Conservation (phyloP, 345 rosid species). For the Salix dunnii region DNA sequence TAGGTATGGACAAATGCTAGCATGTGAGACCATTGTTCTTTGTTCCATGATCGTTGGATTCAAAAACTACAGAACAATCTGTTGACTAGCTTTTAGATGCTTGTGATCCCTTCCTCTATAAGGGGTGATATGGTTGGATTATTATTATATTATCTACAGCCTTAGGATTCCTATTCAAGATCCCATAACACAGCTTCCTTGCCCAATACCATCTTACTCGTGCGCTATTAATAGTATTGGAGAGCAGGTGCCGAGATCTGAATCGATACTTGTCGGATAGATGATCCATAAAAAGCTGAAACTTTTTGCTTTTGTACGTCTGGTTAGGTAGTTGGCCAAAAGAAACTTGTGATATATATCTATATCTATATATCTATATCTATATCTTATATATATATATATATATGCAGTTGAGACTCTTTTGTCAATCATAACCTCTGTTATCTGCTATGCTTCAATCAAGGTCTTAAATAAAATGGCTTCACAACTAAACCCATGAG, state of each 20-base stretch:
- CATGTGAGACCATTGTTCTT: not conserved
- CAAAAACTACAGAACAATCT: not conserved
- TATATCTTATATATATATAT: not conserved
- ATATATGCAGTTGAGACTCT: not conserved
- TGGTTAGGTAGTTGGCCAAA: not conserved
- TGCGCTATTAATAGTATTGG: not conserved
- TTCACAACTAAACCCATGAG: not conserved
- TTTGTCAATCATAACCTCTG: not conserved
- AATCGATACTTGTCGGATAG: not conserved
- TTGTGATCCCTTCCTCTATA: not conserved
- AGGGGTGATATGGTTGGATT: not conserved
- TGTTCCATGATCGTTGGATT: not conserved
- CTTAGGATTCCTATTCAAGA: not conserved
- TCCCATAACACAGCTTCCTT: not conserved
- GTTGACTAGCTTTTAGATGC: not conserved
- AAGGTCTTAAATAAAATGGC: not conserved
- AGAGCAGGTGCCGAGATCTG: not conserved
- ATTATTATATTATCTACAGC: not conserved
- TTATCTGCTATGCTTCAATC: not conserved
- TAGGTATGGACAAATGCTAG: not conserved
- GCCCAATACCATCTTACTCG: not conserved
- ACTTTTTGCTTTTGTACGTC: not conserved
- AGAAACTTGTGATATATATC: not conserved
- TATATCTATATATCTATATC: too few species aligned
- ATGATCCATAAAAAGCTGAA: not conserved